Conservation (phyloP, 345 rosid genomes). For the Cardamine resedifolia region DNA sequence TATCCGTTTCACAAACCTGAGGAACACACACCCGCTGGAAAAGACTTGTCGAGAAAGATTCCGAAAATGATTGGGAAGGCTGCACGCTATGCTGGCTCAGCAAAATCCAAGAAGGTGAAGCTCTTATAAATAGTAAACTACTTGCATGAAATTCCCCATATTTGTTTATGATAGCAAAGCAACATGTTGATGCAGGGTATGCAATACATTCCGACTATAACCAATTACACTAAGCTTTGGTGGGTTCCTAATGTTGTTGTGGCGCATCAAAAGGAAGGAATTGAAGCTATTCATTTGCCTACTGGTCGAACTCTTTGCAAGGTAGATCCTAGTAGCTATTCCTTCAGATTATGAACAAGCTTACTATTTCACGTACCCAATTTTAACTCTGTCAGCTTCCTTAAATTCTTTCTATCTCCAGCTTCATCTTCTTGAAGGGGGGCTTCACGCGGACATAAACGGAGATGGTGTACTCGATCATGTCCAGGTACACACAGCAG, state of each 20-base stretch:
- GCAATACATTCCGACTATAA: slow-evolving; percentile 81
- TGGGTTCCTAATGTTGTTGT: slow-evolving; percentile 99
- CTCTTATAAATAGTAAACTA: slow-evolving; percentile 2
- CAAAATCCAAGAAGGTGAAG: slow-evolving; percentile 84
- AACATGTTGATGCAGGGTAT: slow-evolving; percentile 54
- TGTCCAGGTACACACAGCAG: slow-evolving; percentile 66
- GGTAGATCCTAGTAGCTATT: slow-evolving; percentile 48
- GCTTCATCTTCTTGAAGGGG: slow-evolving; percentile 99
- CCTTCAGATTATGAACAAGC: slow-evolving; percentile 1
- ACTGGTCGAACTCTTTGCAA: slow-evolving; percentile 92
- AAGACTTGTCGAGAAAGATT: slow-evolving; percentile 79
- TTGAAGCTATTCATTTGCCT: slow-evolving; percentile 94
- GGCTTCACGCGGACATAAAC: slow-evolving; percentile 98
- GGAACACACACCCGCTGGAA: slow-evolving; percentile 88
- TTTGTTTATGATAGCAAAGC: slow-evolving; percentile 9
- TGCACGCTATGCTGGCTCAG: slow-evolving; percentile 75
- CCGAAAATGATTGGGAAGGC: slow-evolving; percentile 88
- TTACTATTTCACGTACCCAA: background rate
- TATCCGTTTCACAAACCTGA: slow-evolving; percentile 94
- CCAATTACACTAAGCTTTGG: slow-evolving; percentile 93
- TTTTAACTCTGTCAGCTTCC: background rate
- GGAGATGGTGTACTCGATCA: slow-evolving; percentile 99
- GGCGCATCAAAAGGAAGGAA: slow-evolving; percentile 96
- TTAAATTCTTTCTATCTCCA: slow-evolving; percentile 29
- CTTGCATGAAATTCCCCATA: background rate